Conservation (phyloP, 768 basidiomycete species). For the Lactarius sp. region DNA sequence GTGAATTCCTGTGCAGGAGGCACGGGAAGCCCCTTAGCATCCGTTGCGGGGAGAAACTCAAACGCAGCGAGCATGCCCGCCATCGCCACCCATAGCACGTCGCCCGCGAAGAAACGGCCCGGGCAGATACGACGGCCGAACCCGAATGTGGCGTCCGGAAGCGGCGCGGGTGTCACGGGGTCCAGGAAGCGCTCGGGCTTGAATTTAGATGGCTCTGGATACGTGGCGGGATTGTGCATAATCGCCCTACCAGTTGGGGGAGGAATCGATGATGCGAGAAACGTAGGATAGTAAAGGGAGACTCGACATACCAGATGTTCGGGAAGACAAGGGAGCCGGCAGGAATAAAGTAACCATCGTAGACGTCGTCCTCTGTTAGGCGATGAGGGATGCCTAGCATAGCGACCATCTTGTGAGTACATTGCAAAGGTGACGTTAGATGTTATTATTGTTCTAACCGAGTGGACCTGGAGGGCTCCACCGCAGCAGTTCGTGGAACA, state of each 20-base stretch:
- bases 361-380: constrained; percentile 10
- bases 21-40: background rate
- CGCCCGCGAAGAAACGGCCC: constrained; percentile 11
- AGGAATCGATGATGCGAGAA: background rate
- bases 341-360: constrained; percentile 17
- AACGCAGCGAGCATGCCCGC: constrained; percentile 14
- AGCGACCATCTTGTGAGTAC: background rate
- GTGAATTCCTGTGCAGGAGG: constrained; percentile 9
- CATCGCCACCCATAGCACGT: background rate
- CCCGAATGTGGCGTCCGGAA: constrained; percentile 7
- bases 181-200: constrained; percentile 16
- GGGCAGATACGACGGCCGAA: constrained; percentile 17
- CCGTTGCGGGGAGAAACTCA: constrained; percentile 15
- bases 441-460: background rate
- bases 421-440: background rate
- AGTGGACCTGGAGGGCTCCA: constrained; percentile 15
- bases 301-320: constrained; percentile 4
- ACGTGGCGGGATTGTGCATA: constrained; percentile 1
- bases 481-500: constrained; percentile 19
- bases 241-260: constrained; percentile 1
- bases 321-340: constrained; percentile 2
- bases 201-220: constrained; percentile 10
- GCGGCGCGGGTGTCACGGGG: background rate
- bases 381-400: constrained; percentile 11
- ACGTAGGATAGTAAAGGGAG: background rate